Base-by-base conservation (phyloP, 2,329 filamentous ascomycete genomes). In the Rosellinia necatrix region DNA sequence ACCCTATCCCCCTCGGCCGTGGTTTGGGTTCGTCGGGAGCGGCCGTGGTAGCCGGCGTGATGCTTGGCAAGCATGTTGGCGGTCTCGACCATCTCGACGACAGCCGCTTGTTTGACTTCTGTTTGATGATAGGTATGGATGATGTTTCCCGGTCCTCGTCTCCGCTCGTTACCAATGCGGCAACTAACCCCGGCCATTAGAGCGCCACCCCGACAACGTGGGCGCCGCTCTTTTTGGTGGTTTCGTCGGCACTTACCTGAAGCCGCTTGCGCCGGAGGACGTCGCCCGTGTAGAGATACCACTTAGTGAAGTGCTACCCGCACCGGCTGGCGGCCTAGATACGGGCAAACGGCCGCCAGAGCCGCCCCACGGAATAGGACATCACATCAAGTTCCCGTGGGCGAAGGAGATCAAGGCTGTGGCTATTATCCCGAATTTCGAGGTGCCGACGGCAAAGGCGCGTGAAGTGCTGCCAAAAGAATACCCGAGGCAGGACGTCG, bases 351-450 rank as follows among this genome's bases (percentile, higher is more conserved):
- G 80, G 65, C 94, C 94, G 17, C 93, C 94, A 4, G 84, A 91
- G 70, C 94, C 94, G n/a, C 94, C 94, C 2, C 72, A 88, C 64
- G 90, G 92, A 68, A 97, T 99, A 66, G 94, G 93, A 44, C 92
- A 97, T 74, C 96, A 96, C 78, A 92, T 96, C 76, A 93, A 92
- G 74, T 97, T 97, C 74, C 86, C 86, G 37, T 97, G 93, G 93
- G 89, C 91, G 55, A 85, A 87, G 62, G 91, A 96, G 73, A 96
- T 99, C 80, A 97, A 97, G 79, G 93, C 92, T 60, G 88, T 99
- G 63, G 92, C 92, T 64, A 93, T 99, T 67, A 96, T 99, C 59
- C 94, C 94, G 7, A 85, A 96, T 66, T 99, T 97, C 70, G 90
- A 96, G 72, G 92, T 97, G 25, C 85, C 92, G n/a, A 99, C 94